These are phyloP conservation scores for Plasmodium yoelii DNA, from an alignment of 169 alveolate genomes.

Conservation along the genomic window DNA sequence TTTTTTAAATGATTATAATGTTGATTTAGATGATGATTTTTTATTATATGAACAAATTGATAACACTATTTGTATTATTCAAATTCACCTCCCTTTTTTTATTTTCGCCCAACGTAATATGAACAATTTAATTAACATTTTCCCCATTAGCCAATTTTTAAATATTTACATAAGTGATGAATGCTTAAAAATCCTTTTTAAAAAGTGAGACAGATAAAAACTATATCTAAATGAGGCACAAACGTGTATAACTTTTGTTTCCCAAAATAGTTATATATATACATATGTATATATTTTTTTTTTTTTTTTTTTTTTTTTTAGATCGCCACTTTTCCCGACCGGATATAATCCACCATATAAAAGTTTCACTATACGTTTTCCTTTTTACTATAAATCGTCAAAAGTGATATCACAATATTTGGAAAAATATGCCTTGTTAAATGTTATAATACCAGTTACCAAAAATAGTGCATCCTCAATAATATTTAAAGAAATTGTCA, in stretches of 20 bases:
- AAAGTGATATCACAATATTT: slow-evolving; percentile 60
- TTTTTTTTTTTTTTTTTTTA: not conserved
- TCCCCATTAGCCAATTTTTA: slow-evolving; percentile 16
- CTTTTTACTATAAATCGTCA: slow-evolving; percentile 66
- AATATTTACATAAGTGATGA: slow-evolving; percentile 66
- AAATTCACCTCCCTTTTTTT: slow-evolving; percentile 68
- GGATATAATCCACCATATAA: slow-evolving; percentile 74
- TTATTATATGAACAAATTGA: slow-evolving; percentile 56
- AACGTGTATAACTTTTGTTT: not conserved
- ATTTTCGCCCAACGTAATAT: slow-evolving; percentile 30
- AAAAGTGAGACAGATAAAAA: slow-evolving; percentile 38
- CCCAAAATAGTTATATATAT: not conserved
- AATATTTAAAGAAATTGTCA: slow-evolving; percentile 20
- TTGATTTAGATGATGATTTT: slow-evolving; percentile 74
- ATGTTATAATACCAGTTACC: slow-evolving; percentile 71
- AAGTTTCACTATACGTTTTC: slow-evolving; percentile 65
- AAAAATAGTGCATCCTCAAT: slow-evolving; percentile 11
- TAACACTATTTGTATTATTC: slow-evolving; percentile 70
- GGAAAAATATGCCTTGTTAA: slow-evolving; percentile 57
- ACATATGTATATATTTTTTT: too few species aligned
- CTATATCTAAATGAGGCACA: not conserved
- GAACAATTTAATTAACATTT: not conserved
- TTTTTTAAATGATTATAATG: slow-evolving; percentile 69
- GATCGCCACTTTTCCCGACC: slow-evolving; percentile 68
- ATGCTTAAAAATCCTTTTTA: slow-evolving; percentile 34